A percentile compares a stretch with the other conserved stretches of the same genome.
phyloP scores from a whole-genome alignment of 495 filamentous ascomycete species.

The Penicillium steckii region DNA sequence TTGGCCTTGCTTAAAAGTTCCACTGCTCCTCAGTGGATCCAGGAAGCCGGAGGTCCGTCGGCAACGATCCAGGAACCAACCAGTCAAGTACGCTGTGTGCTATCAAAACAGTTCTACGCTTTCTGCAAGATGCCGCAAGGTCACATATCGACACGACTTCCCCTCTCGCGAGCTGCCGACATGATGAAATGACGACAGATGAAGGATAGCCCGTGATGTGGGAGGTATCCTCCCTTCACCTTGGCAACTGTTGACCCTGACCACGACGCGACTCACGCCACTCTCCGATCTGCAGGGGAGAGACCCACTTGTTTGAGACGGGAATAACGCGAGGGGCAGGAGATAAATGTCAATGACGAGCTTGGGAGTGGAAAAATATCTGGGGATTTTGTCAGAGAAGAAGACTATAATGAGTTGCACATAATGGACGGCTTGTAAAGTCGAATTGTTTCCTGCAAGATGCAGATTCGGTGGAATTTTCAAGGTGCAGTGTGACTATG shows the following conservation, averaged over 20 bases:
- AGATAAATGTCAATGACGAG: neutral
- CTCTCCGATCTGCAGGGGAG: neutral
- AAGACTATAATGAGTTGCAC: neutral
- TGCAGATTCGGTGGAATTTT: neutral
- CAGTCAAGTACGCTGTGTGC: too few species aligned
- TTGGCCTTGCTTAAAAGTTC: slow-evolving; percentile 14
- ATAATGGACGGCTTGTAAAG: too few species aligned
- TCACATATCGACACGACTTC: neutral
- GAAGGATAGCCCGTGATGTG: neutral
- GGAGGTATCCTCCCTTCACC: neutral
- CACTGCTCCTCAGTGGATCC: slow-evolving; percentile 13
- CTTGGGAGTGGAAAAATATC: too few species aligned
- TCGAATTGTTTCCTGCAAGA: too few species aligned
- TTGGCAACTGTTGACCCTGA: slow-evolving; percentile 8
- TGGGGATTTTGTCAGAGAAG: too few species aligned
- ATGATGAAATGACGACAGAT: neutral
- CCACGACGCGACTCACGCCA: slow-evolving; percentile 5
- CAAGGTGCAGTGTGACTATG: neutral
- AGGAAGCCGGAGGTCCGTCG: slow-evolving; percentile 11
- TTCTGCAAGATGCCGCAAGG: neutral
- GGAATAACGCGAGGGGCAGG: neutral
- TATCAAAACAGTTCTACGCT: neutral
- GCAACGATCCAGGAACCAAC: slow-evolving; percentile 2
- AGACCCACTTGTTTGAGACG: neutral
- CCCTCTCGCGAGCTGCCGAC: neutral